A percentile compares a stretch with the other conserved stretches of the same genome.
These are phyloP conservation scores for Raphanus raphanistrum DNA, from an alignment of 345 rosid species.

Conservation along the genomic window DNA sequence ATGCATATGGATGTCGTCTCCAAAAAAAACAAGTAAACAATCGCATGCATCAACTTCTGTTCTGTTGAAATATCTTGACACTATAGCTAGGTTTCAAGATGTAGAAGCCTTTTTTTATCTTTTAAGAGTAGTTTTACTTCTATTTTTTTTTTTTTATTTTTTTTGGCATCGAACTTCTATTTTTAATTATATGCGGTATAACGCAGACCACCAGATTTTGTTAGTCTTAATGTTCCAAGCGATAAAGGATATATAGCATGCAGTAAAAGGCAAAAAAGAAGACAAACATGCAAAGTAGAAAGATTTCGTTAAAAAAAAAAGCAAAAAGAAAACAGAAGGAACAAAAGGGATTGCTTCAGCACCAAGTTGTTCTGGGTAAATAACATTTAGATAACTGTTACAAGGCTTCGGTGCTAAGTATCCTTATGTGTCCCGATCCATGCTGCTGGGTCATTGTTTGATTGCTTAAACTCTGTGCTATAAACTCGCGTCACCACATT, in stretches of 20 bases:
- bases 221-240: constrained; percentile 1
- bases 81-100: neutral
- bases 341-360: constrained; percentile 31
- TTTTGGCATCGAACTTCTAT: neutral
- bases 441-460: constrained; percentile 1
- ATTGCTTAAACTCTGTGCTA: neutral
- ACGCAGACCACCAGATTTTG: neutral
- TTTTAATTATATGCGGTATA: neutral
- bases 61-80: neutral
- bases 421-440: neutral
- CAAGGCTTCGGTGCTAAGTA: constrained; percentile 34
- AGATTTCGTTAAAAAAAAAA: neutral
- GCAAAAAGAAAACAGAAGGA: constrained; percentile 22
- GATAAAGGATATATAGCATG: constrained; percentile 5
- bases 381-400: constrained; percentile 1
- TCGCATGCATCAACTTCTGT: neutral
- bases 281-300: constrained; percentile 7
- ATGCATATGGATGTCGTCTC: neutral
- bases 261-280: neutral
- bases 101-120: neutral
- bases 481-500: neutral
- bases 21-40: neutral
- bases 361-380: constrained; percentile 32
- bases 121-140: neutral
- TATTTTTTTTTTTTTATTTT: neutral